Evolutionary conservation across 768 basidiomycete genomes (phyloP).

Genomic region (Lactarius quietus): DNA sequence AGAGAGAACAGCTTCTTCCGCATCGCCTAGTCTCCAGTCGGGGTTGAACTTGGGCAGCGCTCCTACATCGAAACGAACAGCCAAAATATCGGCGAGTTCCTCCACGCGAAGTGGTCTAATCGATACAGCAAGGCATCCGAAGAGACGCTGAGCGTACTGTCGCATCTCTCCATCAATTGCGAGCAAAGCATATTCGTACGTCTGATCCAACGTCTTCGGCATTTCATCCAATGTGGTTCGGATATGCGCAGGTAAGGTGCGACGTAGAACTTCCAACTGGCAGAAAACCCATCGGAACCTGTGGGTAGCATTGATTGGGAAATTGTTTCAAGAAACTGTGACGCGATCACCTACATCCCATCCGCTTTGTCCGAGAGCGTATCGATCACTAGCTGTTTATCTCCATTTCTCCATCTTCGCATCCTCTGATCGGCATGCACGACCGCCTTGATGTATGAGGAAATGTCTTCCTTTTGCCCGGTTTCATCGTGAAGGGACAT

Average conservation of each 20-base stretch:
- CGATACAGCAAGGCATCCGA: conserved; percentile 4
- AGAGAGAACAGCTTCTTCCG: neutral
- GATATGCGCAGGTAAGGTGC: neutral
- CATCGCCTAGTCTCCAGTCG: conserved; percentile 8
- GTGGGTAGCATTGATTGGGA: too few relatives aligned
- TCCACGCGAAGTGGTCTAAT: neutral
- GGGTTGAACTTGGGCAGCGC: neutral
- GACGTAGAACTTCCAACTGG: neutral
- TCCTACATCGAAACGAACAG: neutral
- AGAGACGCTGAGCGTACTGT: conserved; percentile 4
- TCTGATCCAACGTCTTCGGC: neutral
- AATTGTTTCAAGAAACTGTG: too few relatives aligned
- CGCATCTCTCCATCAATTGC: neutral
- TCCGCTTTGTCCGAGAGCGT: too few relatives aligned
- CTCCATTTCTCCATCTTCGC: too few relatives aligned
- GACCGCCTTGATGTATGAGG: too few relatives aligned
- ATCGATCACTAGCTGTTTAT: too few relatives aligned
- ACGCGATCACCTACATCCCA: too few relatives aligned
- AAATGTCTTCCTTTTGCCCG: too few relatives aligned
- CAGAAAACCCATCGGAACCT: conserved; percentile 13
- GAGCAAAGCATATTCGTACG: neutral
- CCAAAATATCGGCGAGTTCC: conserved; percentile 9
- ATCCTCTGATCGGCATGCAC: too few relatives aligned
- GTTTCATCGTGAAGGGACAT: too few relatives aligned
- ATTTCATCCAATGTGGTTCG: neutral